These are phyloP conservation scores for Marasmius oreades DNA, from an alignment of 1,284 basidiomycete species.

Conservation along the genomic window DNA sequence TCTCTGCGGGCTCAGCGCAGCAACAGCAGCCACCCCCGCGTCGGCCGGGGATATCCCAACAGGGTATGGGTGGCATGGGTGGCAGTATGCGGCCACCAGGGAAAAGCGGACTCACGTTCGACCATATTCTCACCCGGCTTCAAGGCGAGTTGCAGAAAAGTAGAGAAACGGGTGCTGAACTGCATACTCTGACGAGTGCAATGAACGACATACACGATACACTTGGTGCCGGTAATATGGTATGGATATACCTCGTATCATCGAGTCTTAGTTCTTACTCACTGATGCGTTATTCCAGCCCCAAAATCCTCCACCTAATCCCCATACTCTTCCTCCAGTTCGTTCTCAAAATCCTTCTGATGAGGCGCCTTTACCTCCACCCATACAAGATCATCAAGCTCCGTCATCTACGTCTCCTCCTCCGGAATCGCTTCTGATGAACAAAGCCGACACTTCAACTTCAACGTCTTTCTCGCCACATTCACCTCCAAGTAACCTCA, in stretches of 20 bases:
- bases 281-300: conserved; percentile 38
- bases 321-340: conserved; percentile 61
- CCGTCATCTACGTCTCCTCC: conserved; percentile 21
- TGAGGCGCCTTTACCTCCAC: conserved; percentile 5
- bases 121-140: conserved; percentile 75
- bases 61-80: conserved; percentile 73
- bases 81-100: conserved; percentile 65
- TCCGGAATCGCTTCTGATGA: conserved; percentile 27
- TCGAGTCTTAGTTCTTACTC: conserved; percentile 8
- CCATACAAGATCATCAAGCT: background rate
- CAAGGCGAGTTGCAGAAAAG: conserved; percentile 93
- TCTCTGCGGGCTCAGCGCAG: conserved; percentile 17
- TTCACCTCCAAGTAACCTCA: conserved; percentile 32
- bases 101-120: conserved; percentile 78
- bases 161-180: conserved; percentile 89
- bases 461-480: conserved; percentile 13
- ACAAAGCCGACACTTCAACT: conserved; percentile 31
- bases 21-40: conserved; percentile 37
- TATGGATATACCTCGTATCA: conserved; percentile 37
- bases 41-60: conserved; percentile 50
- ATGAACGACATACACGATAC: conserved; percentile 94
- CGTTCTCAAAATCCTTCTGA: conserved; percentile 45
- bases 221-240: conserved; percentile 73
- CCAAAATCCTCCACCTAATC: conserved; percentile 55
- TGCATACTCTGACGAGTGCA: conserved; percentile 75